A percentile compares a stretch with the other conserved stretches of the same genome.
Evolutionary conservation across 768 basidiomycete genomes (phyloP).

Genomic region (Macrolepiota dolichaula): DNA sequence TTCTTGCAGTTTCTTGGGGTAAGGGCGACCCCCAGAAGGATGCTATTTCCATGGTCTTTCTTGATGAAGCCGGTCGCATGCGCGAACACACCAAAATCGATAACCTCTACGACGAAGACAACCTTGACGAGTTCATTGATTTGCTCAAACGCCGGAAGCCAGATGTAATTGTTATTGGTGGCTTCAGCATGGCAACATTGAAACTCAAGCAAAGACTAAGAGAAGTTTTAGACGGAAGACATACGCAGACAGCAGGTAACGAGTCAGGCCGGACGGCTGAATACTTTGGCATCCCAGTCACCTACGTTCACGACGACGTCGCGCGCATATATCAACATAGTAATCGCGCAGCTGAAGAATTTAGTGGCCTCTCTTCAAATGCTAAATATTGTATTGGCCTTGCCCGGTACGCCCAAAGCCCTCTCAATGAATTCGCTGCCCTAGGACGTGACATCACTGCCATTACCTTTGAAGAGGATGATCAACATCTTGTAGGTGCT

Average conservation of each 20-base stretch:
- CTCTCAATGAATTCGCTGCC: slow-evolving; percentile 91
- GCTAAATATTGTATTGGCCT: slow-evolving; percentile 93
- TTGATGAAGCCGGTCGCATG: slow-evolving; percentile 86
- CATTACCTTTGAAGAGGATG: slow-evolving; percentile 80
- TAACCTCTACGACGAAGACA: slow-evolving; percentile 72
- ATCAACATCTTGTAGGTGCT: slow-evolving; percentile 70
- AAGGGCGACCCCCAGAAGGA: slow-evolving; percentile 93
- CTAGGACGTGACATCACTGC: slow-evolving; percentile 82
- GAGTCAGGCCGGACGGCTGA: slow-evolving; percentile 27
- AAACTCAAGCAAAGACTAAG: slow-evolving; percentile 67
- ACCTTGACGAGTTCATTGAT: slow-evolving; percentile 72
- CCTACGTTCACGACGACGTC: slow-evolving; percentile 86
- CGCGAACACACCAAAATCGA: slow-evolving; percentile 90
- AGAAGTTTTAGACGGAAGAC: slow-evolving; percentile 35
- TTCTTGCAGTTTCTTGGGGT: slow-evolving; percentile 92
- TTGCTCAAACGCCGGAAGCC: slow-evolving; percentile 81
- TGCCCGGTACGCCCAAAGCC: slow-evolving; percentile 90
- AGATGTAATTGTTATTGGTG: slow-evolving; percentile 85
- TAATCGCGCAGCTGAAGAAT: slow-evolving; percentile 80
- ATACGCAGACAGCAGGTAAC: slow-evolving; percentile 19
- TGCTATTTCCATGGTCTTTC: slow-evolving; percentile 76
- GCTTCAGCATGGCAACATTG: slow-evolving; percentile 79
- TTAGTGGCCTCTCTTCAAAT: slow-evolving; percentile 68
- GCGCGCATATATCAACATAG: slow-evolving; percentile 94
- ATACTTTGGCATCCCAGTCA: slow-evolving; percentile 63